phyloP scores from a whole-genome alignment of 176 grass and related monocot species.

The Thinopyrum elongatum region DNA sequence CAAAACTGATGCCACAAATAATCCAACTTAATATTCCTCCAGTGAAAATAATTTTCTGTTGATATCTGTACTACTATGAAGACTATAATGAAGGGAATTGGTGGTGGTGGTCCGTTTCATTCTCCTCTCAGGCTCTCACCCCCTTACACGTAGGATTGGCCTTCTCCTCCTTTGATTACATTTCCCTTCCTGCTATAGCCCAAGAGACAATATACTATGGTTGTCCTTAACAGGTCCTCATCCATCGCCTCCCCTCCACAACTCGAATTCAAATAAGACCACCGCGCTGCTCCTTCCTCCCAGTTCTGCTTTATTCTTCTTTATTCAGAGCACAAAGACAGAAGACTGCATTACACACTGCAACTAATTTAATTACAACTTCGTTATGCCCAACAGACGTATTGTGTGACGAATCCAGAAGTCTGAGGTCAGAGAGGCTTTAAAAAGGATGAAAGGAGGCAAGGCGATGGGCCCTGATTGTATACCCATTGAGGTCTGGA shows the following conservation, averaged over 20 bases:
- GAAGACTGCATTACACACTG: background rate
- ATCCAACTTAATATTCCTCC: constrained; percentile 9
- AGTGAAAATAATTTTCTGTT: background rate
- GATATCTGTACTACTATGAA: background rate
- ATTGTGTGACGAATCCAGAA: no score
- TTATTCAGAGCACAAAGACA: background rate
- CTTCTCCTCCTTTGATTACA: background rate
- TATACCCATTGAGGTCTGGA: no score
- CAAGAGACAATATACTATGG: background rate
- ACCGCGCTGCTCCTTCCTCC: background rate
- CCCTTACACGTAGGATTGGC: background rate
- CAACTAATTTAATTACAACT: background rate
- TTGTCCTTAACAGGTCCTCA: background rate
- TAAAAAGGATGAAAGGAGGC: no score
- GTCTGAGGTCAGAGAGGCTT: no score
- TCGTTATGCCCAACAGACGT: background rate
- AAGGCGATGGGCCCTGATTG: no score
- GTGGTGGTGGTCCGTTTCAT: background rate
- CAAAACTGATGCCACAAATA: background rate
- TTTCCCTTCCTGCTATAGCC: background rate
- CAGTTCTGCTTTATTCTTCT: background rate
- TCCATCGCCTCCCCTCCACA: background rate
- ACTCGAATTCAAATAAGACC: background rate
- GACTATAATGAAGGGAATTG: background rate
- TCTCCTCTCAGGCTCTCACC: background rate